Evolutionary conservation across 2,329 filamentous ascomycete species (phyloP), one percentile per base, ranked within the genome.

Genomic region (Plectosphaerella sp.): DNA sequence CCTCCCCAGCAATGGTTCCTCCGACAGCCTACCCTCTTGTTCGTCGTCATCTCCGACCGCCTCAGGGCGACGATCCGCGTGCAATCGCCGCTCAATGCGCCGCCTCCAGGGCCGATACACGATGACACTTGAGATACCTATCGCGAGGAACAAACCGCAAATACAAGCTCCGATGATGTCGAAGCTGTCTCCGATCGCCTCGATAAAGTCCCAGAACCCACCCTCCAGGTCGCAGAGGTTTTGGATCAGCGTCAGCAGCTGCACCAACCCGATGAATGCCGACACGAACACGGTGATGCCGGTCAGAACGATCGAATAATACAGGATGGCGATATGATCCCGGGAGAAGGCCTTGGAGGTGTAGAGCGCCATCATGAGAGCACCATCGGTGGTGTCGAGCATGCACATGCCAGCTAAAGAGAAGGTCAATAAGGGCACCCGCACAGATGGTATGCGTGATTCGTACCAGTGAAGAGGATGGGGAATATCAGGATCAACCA

Each of bases 401-500:
- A 97, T 78, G 67, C 92, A 97, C 94, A 99, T 97, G 53, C 91
- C 94, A 1, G 88, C 90, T 87, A 22, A 22, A 22, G 47, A 1
- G 9, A 18, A 28, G 7, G 43, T 25, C 14, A 33, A 20, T 11
- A 16, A 24, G 42, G 18, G 6, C 3, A 15, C 5, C 52, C 54
- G n/a, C 15, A 18, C n/a, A 22, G n/a, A 20, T 22, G 22, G 22
- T 22, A 35, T 39, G 18, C 18, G 15, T 18, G 22, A 2, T 14
- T 64, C 75, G 64, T 68, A 88, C 87, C 82, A 0, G 93, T 97
- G 63, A 97, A 97, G 1, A 97, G 73, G 1, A 93, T 68, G 0
- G 94, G 94, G 53, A 97, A 96, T 49, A 99, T 87, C 33, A 97
- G 69, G 54, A 97, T 97, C 14, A 97, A 74, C 94, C 94, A 99